Conservation (phyloP, 306 rosid species). For the Cicer bijugum region DNA sequence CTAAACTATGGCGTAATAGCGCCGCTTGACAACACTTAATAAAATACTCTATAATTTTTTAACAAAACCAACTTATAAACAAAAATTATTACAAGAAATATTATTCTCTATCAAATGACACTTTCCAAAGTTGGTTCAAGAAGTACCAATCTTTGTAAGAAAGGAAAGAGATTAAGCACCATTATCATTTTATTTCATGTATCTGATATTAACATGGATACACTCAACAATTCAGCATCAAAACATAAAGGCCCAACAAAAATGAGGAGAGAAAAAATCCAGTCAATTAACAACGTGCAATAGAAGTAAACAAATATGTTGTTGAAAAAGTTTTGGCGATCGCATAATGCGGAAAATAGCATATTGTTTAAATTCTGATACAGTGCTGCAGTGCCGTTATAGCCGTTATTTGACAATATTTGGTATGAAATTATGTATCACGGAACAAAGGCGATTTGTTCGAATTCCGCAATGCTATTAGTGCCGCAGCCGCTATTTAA, state of each 20-base stretch:
- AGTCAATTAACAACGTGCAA: slow-evolving; percentile 4
- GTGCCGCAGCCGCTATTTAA: no score
- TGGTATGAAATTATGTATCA: no score
- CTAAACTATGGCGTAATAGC: no score
- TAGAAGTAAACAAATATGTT: slow-evolving; percentile 15
- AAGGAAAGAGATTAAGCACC: slow-evolving; percentile 1
- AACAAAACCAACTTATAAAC: not conserved
- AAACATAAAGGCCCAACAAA: not conserved
- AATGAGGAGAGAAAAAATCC: not conserved
- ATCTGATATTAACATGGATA: slow-evolving; percentile 17
- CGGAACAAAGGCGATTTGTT: no score
- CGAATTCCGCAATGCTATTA: no score
- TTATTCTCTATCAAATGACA: not conserved
- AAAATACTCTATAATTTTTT: not conserved
- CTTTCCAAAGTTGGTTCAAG: not conserved
- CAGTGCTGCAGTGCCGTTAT: no score
- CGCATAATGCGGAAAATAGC: no score
- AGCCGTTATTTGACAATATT: no score
- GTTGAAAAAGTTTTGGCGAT: not conserved
- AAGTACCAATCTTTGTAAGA: slow-evolving; percentile 6
- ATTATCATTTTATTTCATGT: slow-evolving; percentile 29
- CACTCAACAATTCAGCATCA: slow-evolving; percentile 17
- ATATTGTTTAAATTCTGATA: no score
- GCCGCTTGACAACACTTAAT: no score
- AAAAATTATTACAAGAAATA: slow-evolving; percentile 17